phyloP scores from a whole-genome alignment of 1,284 basidiomycete genomes.

The Leccinum pseudoinsigne region DNA sequence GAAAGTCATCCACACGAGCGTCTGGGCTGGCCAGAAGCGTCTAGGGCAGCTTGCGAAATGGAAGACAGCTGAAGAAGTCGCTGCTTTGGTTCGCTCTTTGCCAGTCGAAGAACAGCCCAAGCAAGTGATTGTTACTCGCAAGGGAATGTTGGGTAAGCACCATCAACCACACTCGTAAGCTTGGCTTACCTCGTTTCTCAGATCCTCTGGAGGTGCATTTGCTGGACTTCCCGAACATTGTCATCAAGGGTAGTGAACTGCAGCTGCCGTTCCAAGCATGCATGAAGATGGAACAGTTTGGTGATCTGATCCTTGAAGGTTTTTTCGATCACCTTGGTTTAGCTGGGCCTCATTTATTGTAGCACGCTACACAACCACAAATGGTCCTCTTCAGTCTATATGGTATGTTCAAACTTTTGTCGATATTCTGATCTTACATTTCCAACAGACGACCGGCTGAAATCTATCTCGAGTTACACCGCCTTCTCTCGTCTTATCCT shows the following conservation, averaged over 20 bases:
- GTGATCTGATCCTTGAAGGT: slow-evolving; percentile 88
- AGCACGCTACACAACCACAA: slow-evolving; percentile 97
- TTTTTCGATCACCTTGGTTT: neutral
- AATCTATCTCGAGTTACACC: slow-evolving; percentile 98
- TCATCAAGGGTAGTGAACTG: slow-evolving; percentile 98
- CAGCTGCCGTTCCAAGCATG: slow-evolving; percentile 99
- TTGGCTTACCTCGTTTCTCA: slow-evolving; percentile 28
- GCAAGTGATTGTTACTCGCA: slow-evolving; percentile 98
- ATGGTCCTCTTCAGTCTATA: slow-evolving; percentile 99
- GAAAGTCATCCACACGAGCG: slow-evolving; percentile 32
- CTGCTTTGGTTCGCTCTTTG: slow-evolving; percentile 93
- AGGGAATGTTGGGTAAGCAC: slow-evolving; percentile 92
- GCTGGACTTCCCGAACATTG: slow-evolving; percentile 99
- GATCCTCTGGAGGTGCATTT: slow-evolving; percentile 98
- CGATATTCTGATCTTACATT: slow-evolving; percentile 8
- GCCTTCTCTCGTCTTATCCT: slow-evolving; percentile 98
- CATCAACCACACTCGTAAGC: neutral
- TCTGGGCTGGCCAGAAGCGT: slow-evolving; percentile 86
- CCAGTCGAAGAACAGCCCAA: slow-evolving; percentile 99
- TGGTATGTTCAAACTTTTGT: slow-evolving; percentile 43
- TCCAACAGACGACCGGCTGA: slow-evolving; percentile 90
- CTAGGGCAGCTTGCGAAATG: slow-evolving; percentile 99
- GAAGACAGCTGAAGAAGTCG: slow-evolving; percentile 99
- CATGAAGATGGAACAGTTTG: slow-evolving; percentile 99
- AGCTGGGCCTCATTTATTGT: slow-evolving; percentile 10